These are phyloP conservation scores for Saksenaea vasiformis DNA, from an alignment of 371 early-diverging fungal genomes.

Conservation along the genomic window DNA sequence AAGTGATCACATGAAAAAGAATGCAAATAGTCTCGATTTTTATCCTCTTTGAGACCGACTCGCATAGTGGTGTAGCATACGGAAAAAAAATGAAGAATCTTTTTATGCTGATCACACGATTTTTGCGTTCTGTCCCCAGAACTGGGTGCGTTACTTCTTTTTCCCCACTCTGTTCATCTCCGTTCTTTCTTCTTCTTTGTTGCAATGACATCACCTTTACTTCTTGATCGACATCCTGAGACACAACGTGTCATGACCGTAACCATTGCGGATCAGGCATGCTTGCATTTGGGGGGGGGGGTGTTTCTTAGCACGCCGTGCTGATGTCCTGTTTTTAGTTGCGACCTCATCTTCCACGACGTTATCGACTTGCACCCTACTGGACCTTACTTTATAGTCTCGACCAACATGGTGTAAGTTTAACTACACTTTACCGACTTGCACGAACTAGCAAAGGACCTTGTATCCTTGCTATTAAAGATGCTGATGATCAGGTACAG, in stretches of 20 bases:
- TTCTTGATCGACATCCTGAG: slow-evolving; percentile 40
- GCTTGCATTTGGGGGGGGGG: too few species aligned
- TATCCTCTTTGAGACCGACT: too few species aligned
- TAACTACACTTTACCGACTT: slow-evolving; percentile 75
- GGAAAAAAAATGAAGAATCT: too few species aligned
- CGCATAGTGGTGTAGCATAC: too few species aligned
- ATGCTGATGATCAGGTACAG: slow-evolving; percentile 64
- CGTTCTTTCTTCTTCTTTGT: neutral
- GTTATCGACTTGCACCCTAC: slow-evolving; percentile 61
- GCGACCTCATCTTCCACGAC: slow-evolving; percentile 60
- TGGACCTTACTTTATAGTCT: slow-evolving; percentile 87
- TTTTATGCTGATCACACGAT: too few species aligned
- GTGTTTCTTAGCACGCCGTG: neutral
- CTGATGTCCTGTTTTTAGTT: slow-evolving; percentile 21
- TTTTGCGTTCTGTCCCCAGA: neutral
- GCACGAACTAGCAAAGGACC: slow-evolving; percentile 65
- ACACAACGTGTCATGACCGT: slow-evolving; percentile 53
- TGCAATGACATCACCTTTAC: slow-evolving; percentile 40
- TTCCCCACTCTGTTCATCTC: neutral
- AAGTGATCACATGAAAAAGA: neutral
- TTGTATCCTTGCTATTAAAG: slow-evolving; percentile 72
- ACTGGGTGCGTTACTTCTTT: neutral
- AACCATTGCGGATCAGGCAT: slow-evolving; percentile 52
- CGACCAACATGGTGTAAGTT: slow-evolving; percentile 90
- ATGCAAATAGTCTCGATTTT: too few species aligned